Evolutionary conservation across 352 stramenopile genomes (phyloP), one percentile per base, ranked within the genome.

Genomic region (Globisporangium barbulae): DNA sequence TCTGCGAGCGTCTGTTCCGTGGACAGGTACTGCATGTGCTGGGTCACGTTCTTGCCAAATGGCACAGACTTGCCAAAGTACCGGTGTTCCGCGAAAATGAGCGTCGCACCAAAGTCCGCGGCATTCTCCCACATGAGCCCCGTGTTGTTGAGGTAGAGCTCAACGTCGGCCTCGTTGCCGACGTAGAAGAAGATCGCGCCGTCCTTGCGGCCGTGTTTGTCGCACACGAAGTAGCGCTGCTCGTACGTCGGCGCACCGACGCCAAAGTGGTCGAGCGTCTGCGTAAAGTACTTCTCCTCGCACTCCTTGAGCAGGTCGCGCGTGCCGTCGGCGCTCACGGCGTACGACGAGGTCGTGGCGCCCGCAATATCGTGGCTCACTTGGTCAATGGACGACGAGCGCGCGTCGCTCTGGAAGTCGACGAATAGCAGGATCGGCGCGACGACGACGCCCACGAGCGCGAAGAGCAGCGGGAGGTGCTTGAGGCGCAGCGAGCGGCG

Each of bases 31-130:
- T 85, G 73, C 68, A 89, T 80, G 59, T 81, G 73, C 58, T 91
- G 77, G 12, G 56, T 62, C 37, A 81, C 70, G 1, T 89, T 76
- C 56, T 81, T 81, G 22, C 68, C 73, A 22, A 92, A 92, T 0
- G 92, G 93, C 28, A 97, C 68, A 54, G 86, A 96, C 70, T 97
- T 85, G 61, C 96, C 97, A 77, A 98, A 98, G 81, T 98, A 99
- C 0, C 97, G 89, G 73, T 99, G 97, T 76, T 99, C 97, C 0
- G 91, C 94, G 71, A 98, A 99, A 22, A 99, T 93, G n/a, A 99
- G 70, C 62, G 93, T 81, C 17, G 96, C 94, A 28, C 81, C 75
- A 61, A 98, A 97, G 57, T 93, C 76, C 12, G 76, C 73, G 17
- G 96, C 96, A 63, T 97, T 94, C 69, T 98, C 93, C 92, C 93